Base-by-base conservation (phyloP, 2,329 filamentous ascomycete genomes). In the Curvularia sp. region DNA sequence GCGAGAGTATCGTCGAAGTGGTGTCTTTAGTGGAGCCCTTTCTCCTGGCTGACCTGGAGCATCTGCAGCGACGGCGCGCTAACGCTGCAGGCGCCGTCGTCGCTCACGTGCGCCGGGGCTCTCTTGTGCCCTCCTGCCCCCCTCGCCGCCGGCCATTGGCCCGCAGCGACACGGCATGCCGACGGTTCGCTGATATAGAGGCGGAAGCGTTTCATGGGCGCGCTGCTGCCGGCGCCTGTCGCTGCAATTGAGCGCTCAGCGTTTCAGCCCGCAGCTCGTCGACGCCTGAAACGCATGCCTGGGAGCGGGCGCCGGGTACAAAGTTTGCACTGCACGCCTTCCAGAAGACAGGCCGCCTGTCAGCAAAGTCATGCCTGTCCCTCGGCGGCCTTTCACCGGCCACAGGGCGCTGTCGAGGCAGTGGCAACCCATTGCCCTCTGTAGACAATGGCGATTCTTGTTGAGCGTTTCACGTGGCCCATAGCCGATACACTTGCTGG, bases 191-290 rank as follows among this genome's bases (percentile, higher is more conserved):
- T 13, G 31, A 6, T 8, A n/a, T 10, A 33, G 12, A 13, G 12
- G 33, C 48, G 44, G 28, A 48, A 22, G 47, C 53, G 62, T 69
- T 64, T 68, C 64, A 66, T 28, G 49, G 46, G 48, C 64, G 43
- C 31, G 49, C 35, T 63, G 53, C 55, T 62, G 63, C 39, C 57
- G 56, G 64, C 66, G 62, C 54, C 58, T 65, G 62, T 51, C 43
- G 49, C 39, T 55, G 49, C 41, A 46, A 31, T 30, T 50, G 50
- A 50, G 57, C 54, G n/a, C 33, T 58, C 54, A 67, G 64, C 62
- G 73, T 75, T 75, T 75, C 73, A 75, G 65, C 41, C 28, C 8
- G 28, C 28, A 31, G 5, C 28, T 31, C 43, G 38, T n/a, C 33
- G 15, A n/a, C 33, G 33, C 15, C 33, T 38, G 33, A 38, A 38